Conservation (phyloP, 352 stramenopile genomes). For the Pelagophyceae sp. region DNA sequence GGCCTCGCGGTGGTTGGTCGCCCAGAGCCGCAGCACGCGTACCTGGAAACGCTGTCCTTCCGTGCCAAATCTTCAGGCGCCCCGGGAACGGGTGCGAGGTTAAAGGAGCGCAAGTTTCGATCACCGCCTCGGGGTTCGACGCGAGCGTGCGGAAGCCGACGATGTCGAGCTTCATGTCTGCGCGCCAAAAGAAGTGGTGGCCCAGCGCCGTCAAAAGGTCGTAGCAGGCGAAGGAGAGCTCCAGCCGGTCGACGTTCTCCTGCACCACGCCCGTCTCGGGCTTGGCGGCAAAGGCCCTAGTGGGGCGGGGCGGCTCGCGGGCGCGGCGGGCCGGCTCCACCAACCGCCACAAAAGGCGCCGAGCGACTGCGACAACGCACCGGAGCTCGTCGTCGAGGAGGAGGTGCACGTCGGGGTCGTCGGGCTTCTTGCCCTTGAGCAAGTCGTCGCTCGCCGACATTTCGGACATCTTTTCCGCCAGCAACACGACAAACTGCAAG, state of each 20-base stretch:
- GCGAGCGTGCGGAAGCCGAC: slow-evolving; percentile 11
- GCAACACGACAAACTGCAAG: background rate
- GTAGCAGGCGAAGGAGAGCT: slow-evolving; percentile 2
- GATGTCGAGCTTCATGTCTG: background rate
- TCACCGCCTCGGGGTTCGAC: background rate
- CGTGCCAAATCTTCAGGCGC: too few species aligned
- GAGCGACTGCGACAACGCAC: background rate
- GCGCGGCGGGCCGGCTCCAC: too few species aligned
- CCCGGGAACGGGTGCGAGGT: background rate
- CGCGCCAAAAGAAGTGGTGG: slow-evolving; percentile 14
- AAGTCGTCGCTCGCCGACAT: background rate
- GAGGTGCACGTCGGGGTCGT: background rate
- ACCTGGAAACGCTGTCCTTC: too few species aligned
- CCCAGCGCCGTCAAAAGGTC: slow-evolving; percentile 1
- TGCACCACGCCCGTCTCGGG: background rate
- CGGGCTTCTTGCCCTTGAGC: background rate
- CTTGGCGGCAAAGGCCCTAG: background rate
- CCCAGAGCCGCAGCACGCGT: background rate
- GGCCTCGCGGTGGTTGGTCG: background rate
- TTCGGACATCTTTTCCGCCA: slow-evolving; percentile 6
- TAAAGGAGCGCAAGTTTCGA: background rate
- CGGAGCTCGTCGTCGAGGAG: slow-evolving; percentile 10
- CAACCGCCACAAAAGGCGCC: background rate
- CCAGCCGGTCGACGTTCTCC: background rate
- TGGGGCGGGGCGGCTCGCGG: background rate